Base-by-base conservation (phyloP, 1,139 yeast genomes). In the Debaryomycetaceae sp. region DNA sequence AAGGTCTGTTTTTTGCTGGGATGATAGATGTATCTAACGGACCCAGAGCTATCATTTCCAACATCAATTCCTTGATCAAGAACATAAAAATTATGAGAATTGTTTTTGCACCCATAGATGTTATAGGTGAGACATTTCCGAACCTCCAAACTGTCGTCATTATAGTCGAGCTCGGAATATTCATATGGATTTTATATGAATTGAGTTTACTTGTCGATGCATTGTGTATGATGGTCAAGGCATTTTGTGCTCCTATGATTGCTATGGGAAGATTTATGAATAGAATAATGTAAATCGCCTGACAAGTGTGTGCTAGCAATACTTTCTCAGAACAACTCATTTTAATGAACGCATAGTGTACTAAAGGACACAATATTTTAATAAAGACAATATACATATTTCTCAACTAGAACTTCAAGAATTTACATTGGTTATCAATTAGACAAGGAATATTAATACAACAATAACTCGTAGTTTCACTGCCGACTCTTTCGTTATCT, bases 171-270 rank as follows among this genome's bases (percentile, higher is more conserved):
- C 52, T 72, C 39, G 56, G 57, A 32, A 61, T 71, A 5, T 71
- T 71, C 47, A 48, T 67, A 48, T 72, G 76, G 76, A 55, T 70
- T 2, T 52, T 71, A 32, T 72, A 68, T 46, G 75, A 70, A 50
- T 55, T 70, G 45, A 69, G 74, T 44, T 53, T 68, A 32, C 59
- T 72, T 45, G 59, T 72, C 5, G 75, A 71, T 50, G 76, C 77
- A 1, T 47, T 72, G 30, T 71, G 77, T 48, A 67, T 70, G 73
- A 69, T 70, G 62, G 66, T 72, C 11, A 67, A 67, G 44, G 75
- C 78, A 0, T 53, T 72, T 5, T 72, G 77, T 59, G 74, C 76
- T 2, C 78, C 77, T 5, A 67, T 72, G 70, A 70, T 71, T 17
- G 76, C 77, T 4, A 58, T 71, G 54, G 76, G 77, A 3, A 48